Evolutionary conservation across 78 protist genomes (phyloP).

Genomic region (Creolimax fragrantissima): DNA sequence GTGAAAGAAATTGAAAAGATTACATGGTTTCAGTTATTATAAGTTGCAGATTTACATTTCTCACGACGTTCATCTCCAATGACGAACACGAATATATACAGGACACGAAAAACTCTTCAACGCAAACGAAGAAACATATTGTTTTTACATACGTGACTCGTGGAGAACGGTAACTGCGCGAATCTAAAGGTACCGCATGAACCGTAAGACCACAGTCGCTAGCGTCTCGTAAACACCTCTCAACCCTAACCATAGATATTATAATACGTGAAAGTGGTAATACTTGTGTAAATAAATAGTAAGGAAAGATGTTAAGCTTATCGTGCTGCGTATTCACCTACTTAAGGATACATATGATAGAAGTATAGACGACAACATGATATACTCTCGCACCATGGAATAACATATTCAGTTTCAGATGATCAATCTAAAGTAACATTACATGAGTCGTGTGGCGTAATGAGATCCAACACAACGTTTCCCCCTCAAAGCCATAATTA

Average conservation of each 20-base stretch:
- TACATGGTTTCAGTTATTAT: neutral
- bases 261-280: neutral
- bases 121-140: too few relatives aligned
- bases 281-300: neutral
- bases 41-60: neutral
- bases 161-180: neutral
- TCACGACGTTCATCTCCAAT: neutral
- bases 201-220: neutral
- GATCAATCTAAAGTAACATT: neutral
- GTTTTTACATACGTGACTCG: neutral
- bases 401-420: neutral
- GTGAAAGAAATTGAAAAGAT: neutral
- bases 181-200: neutral
- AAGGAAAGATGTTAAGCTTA: neutral
- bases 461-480: too few relatives aligned
- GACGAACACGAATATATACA: neutral
- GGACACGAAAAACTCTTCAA: too few relatives aligned
- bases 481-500: too few relatives aligned
- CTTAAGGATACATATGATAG: neutral
- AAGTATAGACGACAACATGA: neutral
- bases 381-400: neutral
- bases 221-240: neutral
- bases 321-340: neutral
- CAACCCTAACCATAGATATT: neutral
- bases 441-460: too few relatives aligned